phyloP scores from a whole-genome alignment of 2,329 filamentous ascomycete genomes.

The Alternaria consortialis region DNA sequence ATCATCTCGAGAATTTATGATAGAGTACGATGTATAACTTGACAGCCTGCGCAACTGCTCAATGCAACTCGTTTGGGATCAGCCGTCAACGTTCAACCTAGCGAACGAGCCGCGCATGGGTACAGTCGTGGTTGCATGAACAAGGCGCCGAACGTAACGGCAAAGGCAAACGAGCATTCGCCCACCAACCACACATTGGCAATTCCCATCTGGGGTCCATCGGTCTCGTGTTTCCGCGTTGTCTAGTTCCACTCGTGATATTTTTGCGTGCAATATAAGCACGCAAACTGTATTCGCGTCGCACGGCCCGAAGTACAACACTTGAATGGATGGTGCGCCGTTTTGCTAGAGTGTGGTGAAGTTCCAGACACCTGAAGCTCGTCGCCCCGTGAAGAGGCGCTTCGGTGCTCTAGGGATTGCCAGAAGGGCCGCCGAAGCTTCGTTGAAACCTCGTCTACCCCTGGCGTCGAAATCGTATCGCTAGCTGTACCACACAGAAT shows the following conservation, averaged over 20 bases:
- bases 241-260: neutral
- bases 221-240: slow-evolving; percentile 3
- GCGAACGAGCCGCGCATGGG: slow-evolving; percentile 4
- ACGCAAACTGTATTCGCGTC: neutral
- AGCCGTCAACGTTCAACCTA: neutral
- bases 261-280: neutral
- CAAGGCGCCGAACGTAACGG: slow-evolving; percentile 7
- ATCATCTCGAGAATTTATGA: neutral
- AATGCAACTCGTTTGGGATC: neutral
- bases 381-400: neutral
- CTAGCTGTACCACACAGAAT: slow-evolving; percentile 2
- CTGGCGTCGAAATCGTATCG: slow-evolving; percentile 4
- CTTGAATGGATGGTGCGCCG: slow-evolving; percentile 3
- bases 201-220: neutral
- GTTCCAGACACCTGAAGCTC: neutral
- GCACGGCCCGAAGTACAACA: neutral
- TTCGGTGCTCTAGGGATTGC: neutral
- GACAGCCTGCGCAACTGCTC: neutral
- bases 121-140: slow-evolving; percentile 5
- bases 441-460: slow-evolving; percentile 4
- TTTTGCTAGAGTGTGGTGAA: slow-evolving; percentile 1
- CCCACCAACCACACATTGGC: slow-evolving; percentile 7
- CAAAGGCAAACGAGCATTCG: slow-evolving; percentile 16
- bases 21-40: neutral
- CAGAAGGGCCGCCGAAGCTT: slow-evolving; percentile 7